These are phyloP conservation scores for Quillaja saponaria DNA, from an alignment of 306 rosid genomes.

Conservation along the genomic window DNA sequence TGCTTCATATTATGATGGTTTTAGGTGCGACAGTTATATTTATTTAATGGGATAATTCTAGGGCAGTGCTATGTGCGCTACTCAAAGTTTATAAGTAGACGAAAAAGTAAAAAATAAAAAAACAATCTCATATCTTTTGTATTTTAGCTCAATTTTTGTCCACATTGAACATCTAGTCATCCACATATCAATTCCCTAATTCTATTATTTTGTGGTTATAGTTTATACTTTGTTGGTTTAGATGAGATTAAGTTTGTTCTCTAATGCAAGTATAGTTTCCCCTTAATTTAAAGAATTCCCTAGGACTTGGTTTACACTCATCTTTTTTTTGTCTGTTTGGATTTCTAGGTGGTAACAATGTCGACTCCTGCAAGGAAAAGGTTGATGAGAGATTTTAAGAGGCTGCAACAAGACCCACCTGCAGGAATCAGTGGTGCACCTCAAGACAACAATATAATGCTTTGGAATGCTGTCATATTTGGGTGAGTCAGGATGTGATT, in stretches of 20 bases:
- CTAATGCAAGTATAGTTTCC: constrained; percentile 3
- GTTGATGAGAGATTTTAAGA: constrained; percentile 96
- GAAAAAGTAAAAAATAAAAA: too few relatives aligned
- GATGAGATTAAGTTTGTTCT: neutral
- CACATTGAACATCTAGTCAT: neutral
- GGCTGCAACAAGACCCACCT: constrained; percentile 97
- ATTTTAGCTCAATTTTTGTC: too few relatives aligned
- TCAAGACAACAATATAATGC: constrained; percentile 94
- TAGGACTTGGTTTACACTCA: neutral
- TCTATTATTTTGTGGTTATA: neutral
- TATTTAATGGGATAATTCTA: too few relatives aligned
- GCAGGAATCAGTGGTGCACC: constrained; percentile 99
- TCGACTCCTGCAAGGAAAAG: constrained; percentile 95
- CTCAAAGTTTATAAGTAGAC: too few relatives aligned
- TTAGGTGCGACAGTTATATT: too few relatives aligned
- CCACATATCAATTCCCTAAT: neutral
- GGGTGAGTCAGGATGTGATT: constrained; percentile 63
- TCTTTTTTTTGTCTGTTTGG: constrained; percentile 3
- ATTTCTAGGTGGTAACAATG: constrained; percentile 63
- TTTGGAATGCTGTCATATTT: constrained; percentile 98
- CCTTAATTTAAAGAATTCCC: too few relatives aligned
- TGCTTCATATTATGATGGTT: too few relatives aligned
- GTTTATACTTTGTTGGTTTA: neutral
- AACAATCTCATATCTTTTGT: too few relatives aligned
- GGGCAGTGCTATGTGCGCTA: too few relatives aligned